Evolutionary conservation across 192 early-diverging fungal genomes (phyloP).

Genomic region (Umbelopsis ramanniana): DNA sequence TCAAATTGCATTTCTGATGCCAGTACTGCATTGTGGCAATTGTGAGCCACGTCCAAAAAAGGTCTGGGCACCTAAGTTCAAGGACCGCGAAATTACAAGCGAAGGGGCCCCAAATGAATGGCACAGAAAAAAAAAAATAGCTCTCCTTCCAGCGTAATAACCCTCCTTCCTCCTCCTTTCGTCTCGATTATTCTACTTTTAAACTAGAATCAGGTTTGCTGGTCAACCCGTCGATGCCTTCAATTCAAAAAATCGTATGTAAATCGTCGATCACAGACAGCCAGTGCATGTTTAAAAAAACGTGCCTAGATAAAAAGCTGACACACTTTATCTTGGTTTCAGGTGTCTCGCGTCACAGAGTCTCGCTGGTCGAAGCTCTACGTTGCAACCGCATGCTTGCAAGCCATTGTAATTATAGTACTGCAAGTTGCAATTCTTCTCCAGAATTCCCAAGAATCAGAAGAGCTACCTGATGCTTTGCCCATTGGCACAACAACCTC

Average conservation of each 20-base stretch:
- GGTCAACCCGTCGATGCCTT: constrained; percentile 23
- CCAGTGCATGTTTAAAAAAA: not conserved
- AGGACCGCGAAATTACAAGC: constrained; percentile 20
- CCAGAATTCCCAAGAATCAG: constrained; percentile 32
- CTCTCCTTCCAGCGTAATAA: not conserved
- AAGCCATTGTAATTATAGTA: constrained; percentile 38
- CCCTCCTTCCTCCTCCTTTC: constrained; percentile 19
- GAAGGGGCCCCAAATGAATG: constrained; percentile 17
- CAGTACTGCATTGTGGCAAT: not conserved
- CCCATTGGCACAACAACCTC: constrained; percentile 3
- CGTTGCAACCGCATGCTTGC: constrained; percentile 31
- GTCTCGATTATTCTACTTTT: constrained; percentile 4
- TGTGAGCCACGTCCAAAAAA: constrained; percentile 12
- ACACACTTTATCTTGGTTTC: not conserved
- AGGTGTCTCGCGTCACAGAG: constrained; percentile 39
- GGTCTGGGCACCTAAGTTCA: constrained; percentile 22
- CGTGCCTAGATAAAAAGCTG: not conserved
- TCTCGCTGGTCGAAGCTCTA: constrained; percentile 44
- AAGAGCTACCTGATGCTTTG: constrained; percentile 21
- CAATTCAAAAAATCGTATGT: constrained; percentile 21
- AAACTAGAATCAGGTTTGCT: constrained; percentile 21
- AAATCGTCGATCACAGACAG: not conserved
- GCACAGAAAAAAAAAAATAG: not conserved
- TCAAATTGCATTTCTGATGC: no score
- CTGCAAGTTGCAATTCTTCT: constrained; percentile 34